Evolutionary conservation across 1,139 yeast species (phyloP), one percentile per base, ranked within the genome.

Genomic region (Keqinozyma sinolaborantium): DNA sequence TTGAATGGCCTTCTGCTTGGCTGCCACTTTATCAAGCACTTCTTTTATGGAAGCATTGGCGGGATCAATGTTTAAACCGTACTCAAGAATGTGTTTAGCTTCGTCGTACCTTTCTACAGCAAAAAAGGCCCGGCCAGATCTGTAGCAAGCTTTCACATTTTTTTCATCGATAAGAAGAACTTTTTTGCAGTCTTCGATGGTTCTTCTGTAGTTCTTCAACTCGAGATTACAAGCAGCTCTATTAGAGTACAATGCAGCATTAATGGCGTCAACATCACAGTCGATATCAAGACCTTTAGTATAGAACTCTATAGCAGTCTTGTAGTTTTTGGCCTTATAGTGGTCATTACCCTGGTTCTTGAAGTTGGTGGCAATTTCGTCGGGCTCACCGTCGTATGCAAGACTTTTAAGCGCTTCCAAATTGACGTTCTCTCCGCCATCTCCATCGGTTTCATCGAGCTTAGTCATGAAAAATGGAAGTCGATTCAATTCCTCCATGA

Each of bases 351-450:
- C 99, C 53, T 92, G 97, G 41, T 76, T 81, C 45, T 88, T 88
- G 65, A 90, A 92, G 50, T 88, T 88, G 19, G 77, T 72, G 2
- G 97, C 97, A 29, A 90, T 67, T 50, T 92, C 98, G 47, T 83
- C 79, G 0, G 97, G 97, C 40, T 87, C 95, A 23, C 98, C 98
- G 31, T 92, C 98, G 51, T 86, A 90, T 0, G 95, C 97, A 48
- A 94, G 67, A 9, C 96, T 92, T 51, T 80, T 82, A 40, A 92
- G 70, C 0, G 98, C 98, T 51, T 92, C 97, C 14, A 94, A 60
- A 32, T 77, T 81, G 4, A 70, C 52, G 48, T 86, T 87, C 28
- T 79, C 83, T 23, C 90, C 94, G 23, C 83, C 86, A 7, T 77
- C 83, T 6, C 86, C 92, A 48, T 83, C 85, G 5, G 79, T 73